Conservation (phyloP, 768 basidiomycete genomes). For the Pleurotus platypus region DNA sequence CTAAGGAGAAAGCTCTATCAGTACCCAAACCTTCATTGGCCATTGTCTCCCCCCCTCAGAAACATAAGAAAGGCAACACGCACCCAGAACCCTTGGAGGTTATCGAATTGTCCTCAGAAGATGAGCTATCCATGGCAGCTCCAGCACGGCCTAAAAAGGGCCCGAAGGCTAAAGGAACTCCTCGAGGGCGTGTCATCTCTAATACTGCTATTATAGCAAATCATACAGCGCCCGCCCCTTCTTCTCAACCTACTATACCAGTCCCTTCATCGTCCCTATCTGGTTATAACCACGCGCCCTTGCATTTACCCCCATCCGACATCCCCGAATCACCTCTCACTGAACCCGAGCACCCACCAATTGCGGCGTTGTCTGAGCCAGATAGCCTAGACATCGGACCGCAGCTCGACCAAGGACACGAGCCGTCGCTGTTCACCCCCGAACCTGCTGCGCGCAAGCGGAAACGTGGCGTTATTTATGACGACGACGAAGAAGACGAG, state of each 20-base stretch:
- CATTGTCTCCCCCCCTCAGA: neutral
- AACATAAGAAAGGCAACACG: neutral
- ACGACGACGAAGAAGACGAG: neutral
- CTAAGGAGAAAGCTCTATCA: conserved; percentile 9
- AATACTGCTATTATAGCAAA: conserved; percentile 11
- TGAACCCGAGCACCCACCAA: conserved; percentile 3
- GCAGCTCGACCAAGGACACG: neutral
- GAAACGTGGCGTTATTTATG: conserved; percentile 14
- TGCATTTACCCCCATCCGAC: conserved; percentile 1
- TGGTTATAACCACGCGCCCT: neutral
- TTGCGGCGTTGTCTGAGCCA: conserved; percentile 2
- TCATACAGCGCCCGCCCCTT: conserved; percentile 13
- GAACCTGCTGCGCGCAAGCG: neutral
- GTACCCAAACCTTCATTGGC: neutral
- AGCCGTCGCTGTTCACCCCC: neutral
- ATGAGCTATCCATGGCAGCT: conserved; percentile 28
- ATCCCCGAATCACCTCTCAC: neutral
- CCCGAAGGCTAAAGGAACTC: conserved; percentile 19
- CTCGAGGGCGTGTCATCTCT: neutral
- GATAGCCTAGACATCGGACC: neutral
- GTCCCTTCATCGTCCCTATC: conserved; percentile 19
- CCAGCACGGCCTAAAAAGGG: conserved; percentile 12
- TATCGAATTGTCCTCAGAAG: conserved; percentile 44
- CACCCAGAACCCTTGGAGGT: conserved; percentile 22
- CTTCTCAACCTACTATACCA: conserved; percentile 19